phyloP scores from a whole-genome alignment of 495 filamentous ascomycete genomes.

The Xylaria scruposa region DNA sequence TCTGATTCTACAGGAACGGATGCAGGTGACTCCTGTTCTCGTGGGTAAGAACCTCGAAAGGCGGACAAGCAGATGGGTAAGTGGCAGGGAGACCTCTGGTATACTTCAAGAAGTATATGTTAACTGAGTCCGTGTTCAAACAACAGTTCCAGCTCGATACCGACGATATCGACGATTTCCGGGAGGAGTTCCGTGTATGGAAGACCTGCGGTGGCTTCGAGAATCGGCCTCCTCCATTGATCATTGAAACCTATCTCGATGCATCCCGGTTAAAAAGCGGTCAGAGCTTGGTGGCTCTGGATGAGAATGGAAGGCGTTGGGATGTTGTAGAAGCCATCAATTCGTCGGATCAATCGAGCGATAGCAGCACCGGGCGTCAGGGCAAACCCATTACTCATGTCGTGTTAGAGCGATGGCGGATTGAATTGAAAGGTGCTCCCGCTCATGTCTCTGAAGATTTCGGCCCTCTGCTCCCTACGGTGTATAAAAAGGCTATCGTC shows the following conservation, averaged over 20 bases:
- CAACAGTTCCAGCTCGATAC: conserved; percentile 90
- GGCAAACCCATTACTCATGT: conserved; percentile 65
- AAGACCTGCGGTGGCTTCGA: conserved; percentile 75
- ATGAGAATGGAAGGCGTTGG: conserved; percentile 89
- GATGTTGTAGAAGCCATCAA: conserved; percentile 86
- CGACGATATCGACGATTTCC: conserved; percentile 86
- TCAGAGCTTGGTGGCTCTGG: conserved; percentile 84
- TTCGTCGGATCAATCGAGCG: conserved; percentile 63
- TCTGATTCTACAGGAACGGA: conserved; percentile 80
- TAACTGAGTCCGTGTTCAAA: conserved; percentile 28
- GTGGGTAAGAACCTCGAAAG: conserved; percentile 59
- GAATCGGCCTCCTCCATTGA: conserved; percentile 80
- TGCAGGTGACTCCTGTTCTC: conserved; percentile 67
- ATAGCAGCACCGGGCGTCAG: conserved; percentile 53
- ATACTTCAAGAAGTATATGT: conserved; percentile 18
- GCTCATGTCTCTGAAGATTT: conserved; percentile 67
- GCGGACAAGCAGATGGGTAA: conserved; percentile 92
- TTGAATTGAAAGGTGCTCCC: conserved; percentile 70
- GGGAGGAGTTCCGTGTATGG: conserved; percentile 81
- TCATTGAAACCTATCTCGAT: conserved; percentile 91
- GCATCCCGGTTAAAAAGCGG: conserved; percentile 78
- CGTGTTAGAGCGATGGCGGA: conserved; percentile 86
- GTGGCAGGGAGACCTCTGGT: conserved; percentile 42
- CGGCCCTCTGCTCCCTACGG: conserved; percentile 75
- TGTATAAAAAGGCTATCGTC: conserved; percentile 95